Conservation (phyloP, 2,329 filamentous ascomycete genomes). For the Pseudocercospora musae region DNA sequence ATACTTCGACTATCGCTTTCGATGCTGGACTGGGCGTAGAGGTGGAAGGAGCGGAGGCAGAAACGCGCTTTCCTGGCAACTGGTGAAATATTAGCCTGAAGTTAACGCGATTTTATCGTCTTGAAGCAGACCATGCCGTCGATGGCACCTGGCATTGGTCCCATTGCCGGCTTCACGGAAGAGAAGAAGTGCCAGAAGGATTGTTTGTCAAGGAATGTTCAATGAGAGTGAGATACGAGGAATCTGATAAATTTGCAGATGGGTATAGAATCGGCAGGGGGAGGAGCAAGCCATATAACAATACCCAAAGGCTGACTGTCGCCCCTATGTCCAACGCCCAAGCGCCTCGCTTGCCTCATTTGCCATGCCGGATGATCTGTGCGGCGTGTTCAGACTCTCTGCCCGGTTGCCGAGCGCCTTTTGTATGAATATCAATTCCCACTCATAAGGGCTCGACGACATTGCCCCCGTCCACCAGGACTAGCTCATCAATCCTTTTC, state of each 20-base stretch:
- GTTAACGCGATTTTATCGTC: neutral
- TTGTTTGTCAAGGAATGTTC: neutral
- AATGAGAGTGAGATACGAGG: neutral
- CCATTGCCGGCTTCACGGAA: neutral
- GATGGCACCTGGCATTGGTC: neutral
- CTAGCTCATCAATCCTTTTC: conserved; percentile 56
- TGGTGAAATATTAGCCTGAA: neutral
- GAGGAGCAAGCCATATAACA: conserved; percentile 1
- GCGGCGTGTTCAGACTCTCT: neutral
- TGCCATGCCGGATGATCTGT: conserved; percentile 4
- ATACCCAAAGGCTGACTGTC: conserved; percentile 2
- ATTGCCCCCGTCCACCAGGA: conserved; percentile 58
- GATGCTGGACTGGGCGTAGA: neutral
- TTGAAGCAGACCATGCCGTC: neutral
- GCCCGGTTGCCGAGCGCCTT: neutral
- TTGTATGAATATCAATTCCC: neutral
- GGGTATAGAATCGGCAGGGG: conserved; percentile 7
- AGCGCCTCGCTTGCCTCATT: conserved; percentile 8
- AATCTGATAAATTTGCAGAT: neutral
- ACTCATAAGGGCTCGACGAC: conserved; percentile 40
- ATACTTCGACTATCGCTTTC: neutral
- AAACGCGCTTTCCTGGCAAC: neutral
- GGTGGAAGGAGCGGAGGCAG: neutral
- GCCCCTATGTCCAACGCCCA: conserved; percentile 3
- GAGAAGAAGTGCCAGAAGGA: neutral